Evolutionary conservation across 169 alveolate species (phyloP).

Genomic region (Plasmodium gonderi): DNA sequence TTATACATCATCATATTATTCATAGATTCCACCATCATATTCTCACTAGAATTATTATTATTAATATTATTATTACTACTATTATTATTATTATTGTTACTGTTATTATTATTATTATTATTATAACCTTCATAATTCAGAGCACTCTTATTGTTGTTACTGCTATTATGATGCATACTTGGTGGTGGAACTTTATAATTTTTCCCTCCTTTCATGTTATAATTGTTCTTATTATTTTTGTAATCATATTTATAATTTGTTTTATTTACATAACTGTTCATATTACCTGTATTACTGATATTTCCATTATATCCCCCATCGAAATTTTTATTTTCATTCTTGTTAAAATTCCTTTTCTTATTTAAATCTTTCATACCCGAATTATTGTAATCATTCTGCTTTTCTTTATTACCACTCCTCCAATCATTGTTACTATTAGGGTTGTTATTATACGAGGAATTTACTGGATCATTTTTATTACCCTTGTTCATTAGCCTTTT

Average conservation of each 20-base stretch:
- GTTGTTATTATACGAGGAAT: neutral
- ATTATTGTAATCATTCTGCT: neutral
- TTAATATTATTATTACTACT: neutral
- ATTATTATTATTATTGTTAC: neutral
- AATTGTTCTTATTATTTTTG: neutral
- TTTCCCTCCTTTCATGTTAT: neutral
- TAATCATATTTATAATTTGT: neutral
- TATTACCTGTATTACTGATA: neutral
- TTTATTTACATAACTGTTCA: neutral
- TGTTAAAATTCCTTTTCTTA: slow-evolving; percentile 30
- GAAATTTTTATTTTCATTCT: slow-evolving; percentile 3
- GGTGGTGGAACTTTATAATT: neutral
- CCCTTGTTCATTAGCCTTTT: neutral
- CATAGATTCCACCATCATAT: slow-evolving; percentile 6
- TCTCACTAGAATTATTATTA: neutral
- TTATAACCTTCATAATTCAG: neutral
- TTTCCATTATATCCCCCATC: neutral
- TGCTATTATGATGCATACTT: neutral
- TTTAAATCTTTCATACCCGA: slow-evolving; percentile 24
- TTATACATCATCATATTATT: slow-evolving; percentile 47
- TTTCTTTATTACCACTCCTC: slow-evolving; percentile 32
- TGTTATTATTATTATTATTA: neutral
- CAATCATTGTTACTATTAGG: slow-evolving; percentile 13
- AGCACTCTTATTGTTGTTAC: neutral
- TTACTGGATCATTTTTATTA: neutral